A percentile compares a stretch with the other conserved stretches of the same genome.
phyloP scores from a whole-genome alignment of 192 early-diverging fungal genomes.

The Chytriomyces hyalinus region DNA sequence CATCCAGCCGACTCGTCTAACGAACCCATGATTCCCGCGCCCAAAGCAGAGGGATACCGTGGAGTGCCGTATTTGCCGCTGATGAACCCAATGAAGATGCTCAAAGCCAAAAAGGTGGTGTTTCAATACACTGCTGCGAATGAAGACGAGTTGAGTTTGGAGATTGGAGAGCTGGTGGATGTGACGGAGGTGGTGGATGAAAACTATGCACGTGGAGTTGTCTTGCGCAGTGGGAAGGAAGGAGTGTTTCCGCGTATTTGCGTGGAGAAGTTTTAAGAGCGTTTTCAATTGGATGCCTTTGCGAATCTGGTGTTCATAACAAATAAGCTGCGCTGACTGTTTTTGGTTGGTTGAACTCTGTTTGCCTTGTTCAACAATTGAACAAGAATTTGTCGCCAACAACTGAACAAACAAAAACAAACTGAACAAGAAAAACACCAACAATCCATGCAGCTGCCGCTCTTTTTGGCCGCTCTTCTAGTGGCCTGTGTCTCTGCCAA shows the following conservation, averaged over 20 bases:
- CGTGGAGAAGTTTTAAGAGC: not conserved
- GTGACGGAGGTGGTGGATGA: slow-evolving; percentile 8
- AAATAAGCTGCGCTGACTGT: no score
- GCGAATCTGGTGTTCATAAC: no score
- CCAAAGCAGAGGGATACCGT: not conserved
- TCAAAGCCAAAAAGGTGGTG: not conserved
- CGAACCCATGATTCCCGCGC: not conserved
- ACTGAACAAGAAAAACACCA: no score
- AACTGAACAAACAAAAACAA: no score
- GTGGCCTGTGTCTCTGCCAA: no score
- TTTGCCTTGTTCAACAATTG: no score
- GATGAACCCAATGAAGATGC: no score
- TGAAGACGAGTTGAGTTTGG: slow-evolving; percentile 13
- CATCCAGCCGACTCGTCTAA: not conserved
- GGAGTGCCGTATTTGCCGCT: not conserved
- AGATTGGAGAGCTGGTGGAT: slow-evolving; percentile 13
- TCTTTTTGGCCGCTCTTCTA: no score
- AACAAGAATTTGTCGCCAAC: no score
- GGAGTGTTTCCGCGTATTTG: slow-evolving; percentile 19
- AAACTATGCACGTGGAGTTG: not conserved
- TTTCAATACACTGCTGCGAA: not conserved
- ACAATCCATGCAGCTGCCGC: no score
- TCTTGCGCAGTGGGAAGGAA: not conserved
- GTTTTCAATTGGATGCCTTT: no score
- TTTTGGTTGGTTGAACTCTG: no score